A percentile compares a stretch with the other conserved stretches of the same genome.
These are phyloP conservation scores for Aspergillus asperescens DNA, from an alignment of 495 filamentous ascomycete genomes.

Conservation along the genomic window DNA sequence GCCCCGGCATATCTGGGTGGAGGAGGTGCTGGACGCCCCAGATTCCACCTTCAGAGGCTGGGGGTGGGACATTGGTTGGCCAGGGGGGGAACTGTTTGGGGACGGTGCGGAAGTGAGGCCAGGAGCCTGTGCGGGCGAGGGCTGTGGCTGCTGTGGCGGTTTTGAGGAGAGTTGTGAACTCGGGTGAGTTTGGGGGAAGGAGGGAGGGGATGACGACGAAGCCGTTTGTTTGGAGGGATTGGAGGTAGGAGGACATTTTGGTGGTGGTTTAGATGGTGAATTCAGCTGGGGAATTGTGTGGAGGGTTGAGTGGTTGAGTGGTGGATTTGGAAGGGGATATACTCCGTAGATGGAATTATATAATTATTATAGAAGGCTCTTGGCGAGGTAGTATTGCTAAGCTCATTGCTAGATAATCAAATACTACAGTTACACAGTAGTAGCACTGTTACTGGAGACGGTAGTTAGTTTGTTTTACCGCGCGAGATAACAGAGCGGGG, in stretches of 20 bases:
- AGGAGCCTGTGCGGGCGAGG: conserved; percentile 55
- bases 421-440: too few species aligned
- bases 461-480: not conserved
- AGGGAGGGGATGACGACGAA: conserved; percentile 45
- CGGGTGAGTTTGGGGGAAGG: conserved; percentile 33
- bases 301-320: too few species aligned
- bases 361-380: too few species aligned
- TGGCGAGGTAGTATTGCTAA: too few species aligned
- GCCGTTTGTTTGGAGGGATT: conserved; percentile 44
- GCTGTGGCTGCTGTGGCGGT: conserved; percentile 49
- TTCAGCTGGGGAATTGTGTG: too few species aligned
- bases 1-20: conserved; percentile 58
- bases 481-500: conserved; percentile 3
- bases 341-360: too few species aligned
- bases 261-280: not conserved
- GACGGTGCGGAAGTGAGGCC: conserved; percentile 76
- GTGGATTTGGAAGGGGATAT: too few species aligned
- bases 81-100: conserved; percentile 86
- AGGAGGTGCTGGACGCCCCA: conserved; percentile 85
- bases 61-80: conserved; percentile 44
- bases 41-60: conserved; percentile 56
- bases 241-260: conserved; percentile 27
- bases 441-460: not conserved
- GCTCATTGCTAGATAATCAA: too few species aligned
- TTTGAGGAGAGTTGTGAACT: conserved; percentile 49